Evolutionary conservation across 1,284 basidiomycete genomes (phyloP), one percentile per base, ranked within the genome.

Genomic region (Rhodotorula sp.): DNA sequence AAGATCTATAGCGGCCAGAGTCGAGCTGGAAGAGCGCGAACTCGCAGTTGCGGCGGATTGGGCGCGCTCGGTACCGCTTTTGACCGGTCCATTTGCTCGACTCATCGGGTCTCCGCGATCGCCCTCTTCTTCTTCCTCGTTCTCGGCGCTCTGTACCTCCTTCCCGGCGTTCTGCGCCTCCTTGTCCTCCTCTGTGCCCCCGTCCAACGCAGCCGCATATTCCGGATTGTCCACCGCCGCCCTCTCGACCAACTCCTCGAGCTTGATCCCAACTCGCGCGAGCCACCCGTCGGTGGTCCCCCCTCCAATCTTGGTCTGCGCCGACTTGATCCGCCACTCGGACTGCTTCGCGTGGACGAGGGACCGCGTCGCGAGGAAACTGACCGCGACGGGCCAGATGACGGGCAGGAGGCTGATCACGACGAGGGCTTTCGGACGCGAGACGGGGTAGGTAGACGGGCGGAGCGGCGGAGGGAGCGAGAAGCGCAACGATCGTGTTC

Each of bases 381-480:
- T 29, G 46, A 69, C 48, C 6, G 60, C 42, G 61, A 64, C 44
- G 15, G 71, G 71, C 20, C 69, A 57, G 29, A 51, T 29, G 30
- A 67, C 26, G 45, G 70, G 70, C n/a, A 71, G 54, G 44, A 51
- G 33, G 33, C 46, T 42, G 55, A 73, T 66, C 18, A 69, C 60
- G 60, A 74, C 22, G 29, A 67, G 22, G 26, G 62, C 68, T 49
- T 65, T 57, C 2, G 65, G 62, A 5, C 64, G 60, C 14, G 62
- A 59, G 65, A 73, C 64, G 44, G 68, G 71, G 48, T 70, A 73
- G n/a, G 71, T 62, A 18, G 68, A 64, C 1, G 68, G 71, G 26
- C 66, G 61, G 24, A 45, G 37, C 57, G 57, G 57, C 15, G 24
- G 57, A 37, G 57, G 26, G 37, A 58, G 22, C 12, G 55, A 37